Base-by-base conservation (phyloP, 495 filamentous ascomycete genomes). In the Pyrenula aspistea region DNA sequence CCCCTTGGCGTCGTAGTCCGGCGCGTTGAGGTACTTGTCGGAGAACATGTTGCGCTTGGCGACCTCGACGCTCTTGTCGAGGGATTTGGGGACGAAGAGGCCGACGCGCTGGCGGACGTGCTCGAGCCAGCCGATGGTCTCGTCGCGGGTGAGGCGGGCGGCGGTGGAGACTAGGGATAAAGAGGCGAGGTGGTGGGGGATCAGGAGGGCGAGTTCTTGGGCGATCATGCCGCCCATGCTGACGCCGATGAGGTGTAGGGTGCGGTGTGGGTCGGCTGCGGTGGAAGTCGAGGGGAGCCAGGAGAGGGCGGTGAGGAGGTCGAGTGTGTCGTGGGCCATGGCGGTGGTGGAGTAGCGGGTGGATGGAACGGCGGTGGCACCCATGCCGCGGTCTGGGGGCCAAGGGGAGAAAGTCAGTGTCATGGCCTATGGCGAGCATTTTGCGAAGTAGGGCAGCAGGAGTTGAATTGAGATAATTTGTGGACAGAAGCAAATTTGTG, bases 181-280 rank as follows among this genome's bases (percentile, higher is more conserved):
- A 12, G 81, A 82, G 22, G 76, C 76, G 53, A 94, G 74, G 21
- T 83, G 72, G 1, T 74, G 60, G 0, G 88, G 86, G 47, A 82
- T 80, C 2, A 83, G 71, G 56, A 75, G 75, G 19, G 79, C 86
- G 48, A 88, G 61, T 67, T 95, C 89, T 69, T 94, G 89, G 12
- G 86, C 83, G 64, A 95, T 93, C 89, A 95, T 94, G 60, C 90
- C 87, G 56, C 87, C 87, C 71, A 91, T 83, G 50, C 80, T 84
- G 25, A 88, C 79, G 49, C 89, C 89, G 52, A 89, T 73, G 23
- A 93, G 65, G 67, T 95, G 80, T 3, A 95, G 59, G 51, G 76
- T 67, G 31, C 83, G 76, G 53, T 65, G 54, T 47, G 65, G 64
- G 36, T 64, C 64, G 53, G 58, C 62, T 4, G 31, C 15, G 31